Evolutionary conservation across 2,329 filamentous ascomycete genomes (phyloP).

Genomic region (Ophiostoma sp.): DNA sequence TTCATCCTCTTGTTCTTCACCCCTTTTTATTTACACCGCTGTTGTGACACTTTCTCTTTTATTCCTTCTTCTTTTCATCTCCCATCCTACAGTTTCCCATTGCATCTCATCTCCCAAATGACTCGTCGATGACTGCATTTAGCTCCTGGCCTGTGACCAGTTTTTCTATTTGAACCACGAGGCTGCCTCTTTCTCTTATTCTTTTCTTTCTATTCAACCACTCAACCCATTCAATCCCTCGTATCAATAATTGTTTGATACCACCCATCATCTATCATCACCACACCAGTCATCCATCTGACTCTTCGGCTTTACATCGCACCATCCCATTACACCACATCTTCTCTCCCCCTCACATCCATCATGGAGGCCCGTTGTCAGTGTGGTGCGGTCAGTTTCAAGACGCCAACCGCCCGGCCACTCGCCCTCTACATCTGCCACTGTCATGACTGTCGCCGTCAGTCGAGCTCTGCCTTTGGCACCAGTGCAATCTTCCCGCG

Average conservation of each 20-base stretch:
- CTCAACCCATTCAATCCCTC: background rate
- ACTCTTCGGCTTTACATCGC: background rate
- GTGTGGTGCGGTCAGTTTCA: slow-evolving; percentile 31
- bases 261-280: background rate
- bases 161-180: slow-evolving; percentile 18
- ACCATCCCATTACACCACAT: background rate
- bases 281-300: background rate
- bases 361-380: slow-evolving; percentile 32
- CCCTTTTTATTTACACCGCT: background rate
- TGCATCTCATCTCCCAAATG: background rate
- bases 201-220: background rate
- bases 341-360: background rate
- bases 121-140: slow-evolving; percentile 18
- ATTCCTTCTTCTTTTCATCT: background rate
- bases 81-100: background rate
- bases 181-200: background rate
- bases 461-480: slow-evolving; percentile 55
- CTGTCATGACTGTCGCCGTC: slow-evolving; percentile 31
- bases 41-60: background rate
- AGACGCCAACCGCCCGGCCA: slow-evolving; percentile 28
- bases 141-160: background rate
- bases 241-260: background rate
- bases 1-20: background rate
- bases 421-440: slow-evolving; percentile 34
- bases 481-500: slow-evolving; percentile 68